phyloP scores from a whole-genome alignment of 2,329 filamentous ascomycete genomes.

The Monilinia laxa region DNA sequence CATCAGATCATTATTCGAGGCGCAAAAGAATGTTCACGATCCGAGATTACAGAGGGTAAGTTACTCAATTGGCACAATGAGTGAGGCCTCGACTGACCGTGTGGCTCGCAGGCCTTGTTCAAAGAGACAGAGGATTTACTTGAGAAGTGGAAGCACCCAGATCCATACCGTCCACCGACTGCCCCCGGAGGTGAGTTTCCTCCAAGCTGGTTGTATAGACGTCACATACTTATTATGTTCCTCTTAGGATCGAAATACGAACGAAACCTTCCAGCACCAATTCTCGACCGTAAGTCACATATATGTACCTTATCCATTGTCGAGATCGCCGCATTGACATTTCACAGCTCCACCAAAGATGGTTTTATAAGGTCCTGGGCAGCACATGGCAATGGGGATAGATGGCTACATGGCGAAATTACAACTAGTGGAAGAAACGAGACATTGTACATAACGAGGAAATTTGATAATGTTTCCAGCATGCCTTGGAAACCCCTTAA shows the following conservation, averaged over 20 bases:
- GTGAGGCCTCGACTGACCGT: slow-evolving; percentile 24
- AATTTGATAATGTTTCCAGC: neutral
- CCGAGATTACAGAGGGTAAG: slow-evolving; percentile 75
- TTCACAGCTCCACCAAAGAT: slow-evolving; percentile 37
- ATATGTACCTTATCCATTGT: slow-evolving; percentile 12
- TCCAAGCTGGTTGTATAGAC: neutral
- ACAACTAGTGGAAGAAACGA: neutral
- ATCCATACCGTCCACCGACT: slow-evolving; percentile 85
- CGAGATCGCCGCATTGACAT: slow-evolving; percentile 3
- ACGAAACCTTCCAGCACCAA: slow-evolving; percentile 80
- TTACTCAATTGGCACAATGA: neutral
- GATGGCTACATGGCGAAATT: neutral
- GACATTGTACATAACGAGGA: slow-evolving; percentile 18
- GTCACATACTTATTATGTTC: slow-evolving; percentile 24
- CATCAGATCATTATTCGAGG: slow-evolving; percentile 92
- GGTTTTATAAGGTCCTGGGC: slow-evolving; percentile 11
- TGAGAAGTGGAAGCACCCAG: slow-evolving; percentile 95
- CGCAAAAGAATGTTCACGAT: slow-evolving; percentile 81
- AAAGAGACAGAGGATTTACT: slow-evolving; percentile 85
- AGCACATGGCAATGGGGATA: neutral
- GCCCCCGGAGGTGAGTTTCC: slow-evolving; percentile 78
- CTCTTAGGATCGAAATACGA: slow-evolving; percentile 86
- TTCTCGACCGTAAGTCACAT: slow-evolving; percentile 71
- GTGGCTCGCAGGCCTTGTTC: slow-evolving; percentile 66
- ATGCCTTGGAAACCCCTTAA: neutral